Percentiles rank a stretch among this genome's conserved stretches.
Evolutionary conservation across 2,329 filamentous ascomycete genomes (phyloP).

Genomic region (Alternaria metachromatica): DNA sequence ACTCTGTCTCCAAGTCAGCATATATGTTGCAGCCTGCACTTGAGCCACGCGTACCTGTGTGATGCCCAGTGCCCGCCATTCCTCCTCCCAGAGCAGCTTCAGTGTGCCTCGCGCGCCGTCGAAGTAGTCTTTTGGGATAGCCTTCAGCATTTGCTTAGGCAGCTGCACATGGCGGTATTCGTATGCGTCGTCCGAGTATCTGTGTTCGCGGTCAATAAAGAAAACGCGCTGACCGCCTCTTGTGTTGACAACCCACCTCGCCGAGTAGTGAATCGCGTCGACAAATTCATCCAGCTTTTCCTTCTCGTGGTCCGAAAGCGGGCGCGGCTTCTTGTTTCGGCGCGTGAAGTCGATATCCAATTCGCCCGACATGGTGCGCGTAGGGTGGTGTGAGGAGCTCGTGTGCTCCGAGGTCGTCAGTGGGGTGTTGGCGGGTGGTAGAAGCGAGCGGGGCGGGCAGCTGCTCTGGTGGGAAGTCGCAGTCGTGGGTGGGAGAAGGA

Average conservation of each 20-base stretch:
- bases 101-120: constrained; percentile 87
- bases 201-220: constrained; percentile 51
- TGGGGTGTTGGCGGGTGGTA: constrained; percentile 23
- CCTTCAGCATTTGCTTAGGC: constrained; percentile 97
- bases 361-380: constrained; percentile 36
- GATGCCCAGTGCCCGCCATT: constrained; percentile 96
- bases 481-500: neutral
- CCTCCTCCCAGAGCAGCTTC: constrained; percentile 97
- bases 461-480: constrained; percentile 1
- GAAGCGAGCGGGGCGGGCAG: constrained; percentile 26
- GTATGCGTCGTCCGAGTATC: constrained; percentile 90
- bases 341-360: constrained; percentile 79
- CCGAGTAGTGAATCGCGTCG: constrained; percentile 94
- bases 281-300: constrained; percentile 88
- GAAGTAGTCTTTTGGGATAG: constrained; percentile 93
- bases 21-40: neutral
- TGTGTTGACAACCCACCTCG: constrained; percentile 66
- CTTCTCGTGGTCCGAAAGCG: constrained; percentile 80
- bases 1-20: constrained; percentile 66
- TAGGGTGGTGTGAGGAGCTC: constrained; percentile 22
- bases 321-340: constrained; percentile 85
- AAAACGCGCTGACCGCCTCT: constrained; percentile 18
- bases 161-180: constrained; percentile 98
- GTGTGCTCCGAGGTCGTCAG: constrained; percentile 37
- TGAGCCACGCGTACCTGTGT: constrained; percentile 73